phyloP scores from a whole-genome alignment of 78 protist species.

The Dictyostelium capitatum region DNA sequence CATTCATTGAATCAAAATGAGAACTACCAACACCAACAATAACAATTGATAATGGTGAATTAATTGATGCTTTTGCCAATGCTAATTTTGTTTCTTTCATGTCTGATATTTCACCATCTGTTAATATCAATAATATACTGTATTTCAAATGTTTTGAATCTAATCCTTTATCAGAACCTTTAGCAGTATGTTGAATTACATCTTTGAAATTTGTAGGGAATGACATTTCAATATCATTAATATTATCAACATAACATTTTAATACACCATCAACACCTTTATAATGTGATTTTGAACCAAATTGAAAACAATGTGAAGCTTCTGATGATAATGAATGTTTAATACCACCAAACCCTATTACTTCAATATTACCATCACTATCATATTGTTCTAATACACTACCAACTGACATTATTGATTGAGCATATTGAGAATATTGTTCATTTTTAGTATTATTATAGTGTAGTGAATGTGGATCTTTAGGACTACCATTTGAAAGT shows the following conservation, averaged over 20 bases:
- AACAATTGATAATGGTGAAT: slow-evolving; percentile 76
- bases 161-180: no score
- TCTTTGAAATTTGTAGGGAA: slow-evolving; percentile 83
- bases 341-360: slow-evolving; percentile 91
- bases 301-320: slow-evolving; percentile 56
- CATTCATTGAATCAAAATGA: not conserved
- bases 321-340: not conserved
- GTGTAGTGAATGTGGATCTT: slow-evolving; percentile 80
- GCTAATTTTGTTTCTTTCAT: slow-evolving; percentile 74
- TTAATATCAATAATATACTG: slow-evolving; percentile 83
- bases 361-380: slow-evolving; percentile 36
- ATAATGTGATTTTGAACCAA: not conserved
- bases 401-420: not conserved
- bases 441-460: not conserved
- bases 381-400: slow-evolving; percentile 9
- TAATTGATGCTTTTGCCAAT: slow-evolving; percentile 61
- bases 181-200: slow-evolving; percentile 30
- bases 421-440: not conserved
- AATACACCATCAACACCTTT: slow-evolving; percentile 44
- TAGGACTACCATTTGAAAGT: slow-evolving; percentile 83
- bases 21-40: slow-evolving; percentile 19
- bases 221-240: not conserved
- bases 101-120: slow-evolving; percentile 90
- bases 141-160: slow-evolving; percentile 55
- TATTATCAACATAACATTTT: slow-evolving; percentile 21